phyloP scores from a whole-genome alignment of 768 basidiomycete species.

The Goffeauzyma gilvescens region DNA sequence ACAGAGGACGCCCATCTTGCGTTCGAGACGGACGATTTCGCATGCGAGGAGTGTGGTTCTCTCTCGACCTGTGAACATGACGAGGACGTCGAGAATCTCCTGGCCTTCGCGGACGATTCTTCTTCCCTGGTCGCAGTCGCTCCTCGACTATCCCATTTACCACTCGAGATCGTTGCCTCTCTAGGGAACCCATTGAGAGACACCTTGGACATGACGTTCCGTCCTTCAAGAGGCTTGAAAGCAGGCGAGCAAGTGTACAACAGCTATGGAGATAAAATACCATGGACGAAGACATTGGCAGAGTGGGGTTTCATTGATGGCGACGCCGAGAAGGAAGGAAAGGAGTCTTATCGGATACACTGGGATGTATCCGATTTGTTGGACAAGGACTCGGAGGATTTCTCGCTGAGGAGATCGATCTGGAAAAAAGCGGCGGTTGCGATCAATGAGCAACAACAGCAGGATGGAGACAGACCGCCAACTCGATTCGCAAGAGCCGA shows the following conservation, averaged over 20 bases:
- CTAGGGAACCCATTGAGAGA: conserved; percentile 6
- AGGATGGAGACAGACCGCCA: too few relatives aligned
- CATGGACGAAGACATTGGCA: conserved; percentile 13
- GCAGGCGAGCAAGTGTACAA: conserved; percentile 18
- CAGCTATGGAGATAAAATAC: conserved; percentile 15
- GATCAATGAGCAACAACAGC: too few relatives aligned
- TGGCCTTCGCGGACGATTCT: neutral
- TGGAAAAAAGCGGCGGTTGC: conserved; percentile 2
- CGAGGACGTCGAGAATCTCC: neutral
- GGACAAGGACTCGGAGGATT: conserved; percentile 2
- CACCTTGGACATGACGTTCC: conserved; percentile 15
- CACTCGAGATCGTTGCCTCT: conserved; percentile 1
- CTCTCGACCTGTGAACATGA: conserved; percentile 14
- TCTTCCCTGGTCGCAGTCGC: neutral
- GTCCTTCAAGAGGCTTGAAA: too few relatives aligned
- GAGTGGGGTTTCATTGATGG: conserved; percentile 20
- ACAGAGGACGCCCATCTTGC: conserved; percentile 12
- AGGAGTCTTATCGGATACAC: neutral
- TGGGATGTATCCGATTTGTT: conserved; percentile 8
- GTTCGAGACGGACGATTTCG: conserved; percentile 19
- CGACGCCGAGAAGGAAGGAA: conserved; percentile 2
- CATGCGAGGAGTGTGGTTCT: conserved; percentile 19
- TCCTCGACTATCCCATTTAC: conserved; percentile 6
- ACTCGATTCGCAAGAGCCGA: too few relatives aligned
- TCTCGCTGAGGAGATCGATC: neutral